Percentiles rank a stretch among this genome's conserved stretches.
These are phyloP conservation scores for Venturia asperata DNA, from an alignment of 2,329 filamentous ascomycete genomes.

Conservation along the genomic window DNA sequence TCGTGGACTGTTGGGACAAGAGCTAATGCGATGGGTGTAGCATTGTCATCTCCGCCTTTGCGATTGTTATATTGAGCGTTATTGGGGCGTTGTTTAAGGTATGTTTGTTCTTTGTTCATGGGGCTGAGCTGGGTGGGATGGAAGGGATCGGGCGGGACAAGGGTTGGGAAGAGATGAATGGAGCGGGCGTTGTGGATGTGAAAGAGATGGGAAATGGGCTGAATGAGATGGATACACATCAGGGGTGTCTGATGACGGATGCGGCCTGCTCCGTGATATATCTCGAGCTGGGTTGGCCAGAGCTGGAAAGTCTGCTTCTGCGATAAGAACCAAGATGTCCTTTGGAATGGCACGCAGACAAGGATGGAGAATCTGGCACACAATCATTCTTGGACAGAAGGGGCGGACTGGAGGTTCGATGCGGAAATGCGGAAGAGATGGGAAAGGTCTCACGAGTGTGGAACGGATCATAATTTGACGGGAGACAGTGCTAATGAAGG, in stretches of 20 bases:
- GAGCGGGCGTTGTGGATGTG: neutral
- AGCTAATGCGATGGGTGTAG: slow-evolving; percentile 41
- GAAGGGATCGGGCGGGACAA: neutral
- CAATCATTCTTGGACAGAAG: neutral
- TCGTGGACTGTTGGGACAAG: slow-evolving; percentile 37
- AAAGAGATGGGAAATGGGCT: neutral
- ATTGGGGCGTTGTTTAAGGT: slow-evolving; percentile 68
- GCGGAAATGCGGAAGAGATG: neutral
- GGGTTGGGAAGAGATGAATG: neutral
- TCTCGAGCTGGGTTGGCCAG: too few species aligned
- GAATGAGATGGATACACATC: too few species aligned
- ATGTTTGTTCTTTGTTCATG: slow-evolving; percentile 28
- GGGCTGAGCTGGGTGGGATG: neutral
- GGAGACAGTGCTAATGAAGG: neutral
- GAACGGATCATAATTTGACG: neutral
- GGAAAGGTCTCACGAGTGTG: neutral
- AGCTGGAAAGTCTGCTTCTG: too few species aligned
- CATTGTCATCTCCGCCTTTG: slow-evolving; percentile 60
- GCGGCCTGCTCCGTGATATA: too few species aligned
- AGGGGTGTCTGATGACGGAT: too few species aligned
- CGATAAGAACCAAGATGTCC: neutral
- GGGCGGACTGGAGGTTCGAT: neutral
- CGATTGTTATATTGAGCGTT: slow-evolving; percentile 57
- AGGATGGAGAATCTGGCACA: neutral
- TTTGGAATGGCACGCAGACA: neutral